A percentile compares a stretch with the other conserved stretches of the same genome.
Evolutionary conservation across 2,329 filamentous ascomycete genomes (phyloP).

Genomic region (Aspergillus sp.): DNA sequence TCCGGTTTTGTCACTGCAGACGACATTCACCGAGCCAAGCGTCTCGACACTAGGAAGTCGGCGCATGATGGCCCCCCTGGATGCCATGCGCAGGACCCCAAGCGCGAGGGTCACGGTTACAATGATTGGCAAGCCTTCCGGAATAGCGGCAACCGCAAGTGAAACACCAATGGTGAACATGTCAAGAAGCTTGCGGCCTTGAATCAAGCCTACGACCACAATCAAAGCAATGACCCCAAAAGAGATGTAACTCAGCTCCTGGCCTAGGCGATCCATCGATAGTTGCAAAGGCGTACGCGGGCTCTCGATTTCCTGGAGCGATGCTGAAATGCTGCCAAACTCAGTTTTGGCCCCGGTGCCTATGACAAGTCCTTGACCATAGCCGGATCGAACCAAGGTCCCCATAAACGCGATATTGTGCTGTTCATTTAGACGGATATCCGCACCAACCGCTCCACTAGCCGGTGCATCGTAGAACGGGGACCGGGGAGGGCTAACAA

Average conservation of each 20-base stretch:
- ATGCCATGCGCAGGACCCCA: constrained; percentile 95
- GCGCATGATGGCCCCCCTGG: constrained; percentile 90
- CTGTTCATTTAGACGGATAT: constrained; percentile 72
- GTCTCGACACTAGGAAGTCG: constrained; percentile 97
- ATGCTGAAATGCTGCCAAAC: constrained; percentile 94
- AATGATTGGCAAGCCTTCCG: constrained; percentile 95
- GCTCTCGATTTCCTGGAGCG: constrained; percentile 91
- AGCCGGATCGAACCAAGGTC: constrained; percentile 89
- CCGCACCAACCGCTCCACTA: constrained; percentile 63
- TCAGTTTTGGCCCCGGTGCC: constrained; percentile 92
- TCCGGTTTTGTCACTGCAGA: constrained; percentile 97
- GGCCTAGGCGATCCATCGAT: constrained; percentile 96
- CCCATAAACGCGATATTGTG: constrained; percentile 99
- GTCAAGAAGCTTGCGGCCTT: constrained; percentile 86
- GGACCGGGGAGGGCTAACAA: constrained; percentile 50
- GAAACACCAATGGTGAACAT: constrained; percentile 99
- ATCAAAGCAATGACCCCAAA: constrained; percentile 94
- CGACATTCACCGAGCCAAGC: constrained; percentile 97
- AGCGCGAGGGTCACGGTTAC: constrained; percentile 95
- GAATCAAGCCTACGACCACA: constrained; percentile 84
- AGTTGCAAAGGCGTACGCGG: constrained; percentile 91
- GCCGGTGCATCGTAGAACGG: constrained; percentile 64
- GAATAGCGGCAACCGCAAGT: constrained; percentile 92
- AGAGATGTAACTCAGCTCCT: constrained; percentile 94
- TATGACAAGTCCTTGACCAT: constrained; percentile 96